Evolutionary conservation across 345 rosid genomes (phyloP), one percentile per base, ranked within the genome.

Genomic region (thale cress (Arabidopsis thaliana)): DNA sequence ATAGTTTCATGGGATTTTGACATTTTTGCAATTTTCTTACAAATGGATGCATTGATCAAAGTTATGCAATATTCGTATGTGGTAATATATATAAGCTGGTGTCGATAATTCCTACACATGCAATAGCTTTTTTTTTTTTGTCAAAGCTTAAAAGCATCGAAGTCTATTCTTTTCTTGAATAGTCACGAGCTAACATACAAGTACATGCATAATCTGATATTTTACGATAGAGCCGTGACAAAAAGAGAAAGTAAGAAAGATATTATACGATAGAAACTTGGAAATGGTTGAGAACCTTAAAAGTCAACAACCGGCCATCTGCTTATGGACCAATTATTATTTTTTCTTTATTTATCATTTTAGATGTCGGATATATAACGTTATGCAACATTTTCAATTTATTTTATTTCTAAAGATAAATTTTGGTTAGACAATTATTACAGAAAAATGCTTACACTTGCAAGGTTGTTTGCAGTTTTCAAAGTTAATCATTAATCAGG

Each of bases 281-380:
- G 22, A 60, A 28, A 72, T 38, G 23, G 51, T 62, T 60, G 70
- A 24, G 3, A 34, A 55, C 40, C 63, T 55, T 16, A 55, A 65
- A 64, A 73, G 65, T 73, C 71, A 65, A 55, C 71, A 34, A 30
- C 48, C 36, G 5, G 50, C 42, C 52, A 72, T 37, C 48, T 71
- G 38, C 59, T 11, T 44, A 4, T 45, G 23, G 23, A 23, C 52
- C 52, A 55, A 55, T 59, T 53, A n/a, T 16, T 16, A 7, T 40
- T 34, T 13, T 34, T 28, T 63, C 7, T 73, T 42, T 63, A 32
- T 73, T 5, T n/a, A 33, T 37, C 50, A 25, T 24, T 24, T 57
- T 12, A 16, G 7, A 71, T 51, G 76, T 52, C 45, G 62, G 5
- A 22, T 30, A 7, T 37, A 40, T 28, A 60, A 49, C 25, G 37